Conservation (phyloP, 768 basidiomycete species). For the Udeniomyces megalosporus region DNA sequence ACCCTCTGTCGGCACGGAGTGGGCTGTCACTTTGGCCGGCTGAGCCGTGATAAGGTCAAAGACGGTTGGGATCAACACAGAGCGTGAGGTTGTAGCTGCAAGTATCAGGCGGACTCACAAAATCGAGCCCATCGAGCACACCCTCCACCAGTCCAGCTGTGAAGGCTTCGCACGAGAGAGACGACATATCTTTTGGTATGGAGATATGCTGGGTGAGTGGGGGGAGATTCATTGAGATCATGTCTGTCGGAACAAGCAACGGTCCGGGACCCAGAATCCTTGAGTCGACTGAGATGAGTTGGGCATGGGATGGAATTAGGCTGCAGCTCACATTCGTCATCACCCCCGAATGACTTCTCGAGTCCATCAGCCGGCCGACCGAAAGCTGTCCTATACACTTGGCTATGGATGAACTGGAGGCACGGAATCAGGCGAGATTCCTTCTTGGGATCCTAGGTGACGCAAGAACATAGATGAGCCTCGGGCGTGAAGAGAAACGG, state of each 20-base stretch:
- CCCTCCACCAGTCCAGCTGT: constrained; percentile 96
- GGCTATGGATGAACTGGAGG: constrained; percentile 84
- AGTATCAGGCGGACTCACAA: constrained; percentile 43
- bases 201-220: constrained; percentile 79
- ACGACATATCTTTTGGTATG: constrained; percentile 83
- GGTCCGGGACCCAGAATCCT: not conserved
- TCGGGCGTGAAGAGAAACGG: no score
- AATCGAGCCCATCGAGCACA: constrained; percentile 79
- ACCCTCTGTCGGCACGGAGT: constrained; percentile 69
- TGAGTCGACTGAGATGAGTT: not conserved
- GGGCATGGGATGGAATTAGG: not conserved
- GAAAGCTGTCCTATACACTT: constrained; percentile 87
- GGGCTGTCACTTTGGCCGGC: constrained; percentile 94
- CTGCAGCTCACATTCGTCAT: constrained; percentile 66
- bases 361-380: constrained; percentile 86
- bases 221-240: constrained; percentile 96
- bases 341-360: constrained; percentile 88
- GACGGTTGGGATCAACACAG: not conserved
- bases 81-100: not conserved
- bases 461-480: not conserved
- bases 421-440: constrained; percentile 80
- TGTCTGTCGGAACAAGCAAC: constrained; percentile 42
- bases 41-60: constrained; percentile 25
- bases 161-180: constrained; percentile 90
- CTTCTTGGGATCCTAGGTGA: constrained; percentile 65